phyloP scores from a whole-genome alignment of 768 basidiomycete species.

The Inosperma sp. region DNA sequence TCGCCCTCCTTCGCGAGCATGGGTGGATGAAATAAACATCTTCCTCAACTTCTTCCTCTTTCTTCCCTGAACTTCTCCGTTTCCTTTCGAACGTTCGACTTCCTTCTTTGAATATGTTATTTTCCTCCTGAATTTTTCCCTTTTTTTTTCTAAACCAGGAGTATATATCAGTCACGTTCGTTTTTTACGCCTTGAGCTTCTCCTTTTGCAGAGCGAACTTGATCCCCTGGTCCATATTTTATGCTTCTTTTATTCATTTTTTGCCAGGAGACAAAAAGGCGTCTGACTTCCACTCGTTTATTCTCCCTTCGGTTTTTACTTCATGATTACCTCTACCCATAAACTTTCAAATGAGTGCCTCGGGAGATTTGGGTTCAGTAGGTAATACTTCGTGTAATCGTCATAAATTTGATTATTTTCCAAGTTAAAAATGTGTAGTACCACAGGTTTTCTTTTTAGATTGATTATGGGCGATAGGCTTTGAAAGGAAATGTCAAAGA shows the following conservation, averaged over 20 bases:
- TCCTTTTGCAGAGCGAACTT: slow-evolving; percentile 11
- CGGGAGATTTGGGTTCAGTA: too few relatives aligned
- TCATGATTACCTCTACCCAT: too few relatives aligned
- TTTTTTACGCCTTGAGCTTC: slow-evolving; percentile 21
- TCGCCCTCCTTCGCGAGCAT: slow-evolving; percentile 2
- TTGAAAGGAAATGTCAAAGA: too few relatives aligned
- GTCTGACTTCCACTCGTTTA: slow-evolving; percentile 22
- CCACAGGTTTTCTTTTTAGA: too few relatives aligned
- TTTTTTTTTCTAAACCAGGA: slow-evolving; percentile 13
- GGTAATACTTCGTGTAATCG: too few relatives aligned
- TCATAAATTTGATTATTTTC: too few relatives aligned
- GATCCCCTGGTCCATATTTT: slow-evolving; percentile 7
- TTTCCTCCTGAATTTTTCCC: slow-evolving; percentile 14
- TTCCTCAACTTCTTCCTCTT: slow-evolving; percentile 5
- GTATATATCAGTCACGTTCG: slow-evolving; percentile 22
- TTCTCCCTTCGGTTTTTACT: slow-evolving; percentile 15
- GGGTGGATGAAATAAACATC: slow-evolving; percentile 1
- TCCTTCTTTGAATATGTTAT: slow-evolving; percentile 14
- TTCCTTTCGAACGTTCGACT: slow-evolving; percentile 10
- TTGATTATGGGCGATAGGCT: too few relatives aligned
- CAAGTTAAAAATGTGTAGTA: too few relatives aligned
- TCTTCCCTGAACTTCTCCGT: slow-evolving; percentile 13
- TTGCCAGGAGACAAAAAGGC: not conserved
- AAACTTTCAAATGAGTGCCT: too few relatives aligned
- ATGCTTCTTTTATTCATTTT: not conserved